Percentiles rank a stretch among this genome's conserved stretches.
Conservation (phyloP, 192 early-diverging fungal species). For the Backusella sp. region DNA sequence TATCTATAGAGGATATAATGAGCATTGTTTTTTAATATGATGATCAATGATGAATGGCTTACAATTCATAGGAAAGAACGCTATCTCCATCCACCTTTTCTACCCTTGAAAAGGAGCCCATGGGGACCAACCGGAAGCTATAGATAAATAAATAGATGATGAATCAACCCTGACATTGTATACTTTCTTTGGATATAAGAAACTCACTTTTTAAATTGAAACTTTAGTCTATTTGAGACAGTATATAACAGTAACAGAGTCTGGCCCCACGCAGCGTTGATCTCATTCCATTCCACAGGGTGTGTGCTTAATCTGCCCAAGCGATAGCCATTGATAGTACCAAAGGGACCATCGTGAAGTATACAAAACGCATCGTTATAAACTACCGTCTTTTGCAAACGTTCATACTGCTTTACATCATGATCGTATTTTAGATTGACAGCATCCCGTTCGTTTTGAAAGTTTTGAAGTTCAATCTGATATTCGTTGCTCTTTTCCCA, state of each 20-base stretch:
- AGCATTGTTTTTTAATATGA: neutral
- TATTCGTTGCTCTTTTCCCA: constrained; percentile 80
- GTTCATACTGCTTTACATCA: constrained; percentile 73
- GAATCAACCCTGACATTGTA: no score
- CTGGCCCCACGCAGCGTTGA: constrained; percentile 96
- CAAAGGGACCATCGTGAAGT: constrained; percentile 79
- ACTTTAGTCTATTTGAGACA: constrained; percentile 79
- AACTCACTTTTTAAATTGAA: constrained; percentile 72
- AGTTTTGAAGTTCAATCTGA: constrained; percentile 56
- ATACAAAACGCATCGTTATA: constrained; percentile 96
- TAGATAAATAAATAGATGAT: neutral
- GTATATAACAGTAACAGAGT: constrained; percentile 83
- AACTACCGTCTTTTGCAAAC: constrained; percentile 89
- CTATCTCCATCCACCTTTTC: constrained; percentile 78
- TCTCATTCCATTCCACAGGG: constrained; percentile 91
- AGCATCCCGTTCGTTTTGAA: constrained; percentile 76
- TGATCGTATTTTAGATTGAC: constrained; percentile 78
- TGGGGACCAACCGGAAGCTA: constrained; percentile 81
- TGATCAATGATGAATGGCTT: constrained; percentile 11
- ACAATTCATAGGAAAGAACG: constrained; percentile 76
- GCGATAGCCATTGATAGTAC: constrained; percentile 92
- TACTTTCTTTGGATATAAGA: no score
- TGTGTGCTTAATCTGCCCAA: constrained; percentile 77
- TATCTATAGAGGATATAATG: constrained; percentile 45
- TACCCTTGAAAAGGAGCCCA: constrained; percentile 90